A percentile compares a stretch with the other conserved stretches of the same genome.
Evolutionary conservation across 2,329 filamentous ascomycete genomes (phyloP).

Genomic region (Onygenales sp.): DNA sequence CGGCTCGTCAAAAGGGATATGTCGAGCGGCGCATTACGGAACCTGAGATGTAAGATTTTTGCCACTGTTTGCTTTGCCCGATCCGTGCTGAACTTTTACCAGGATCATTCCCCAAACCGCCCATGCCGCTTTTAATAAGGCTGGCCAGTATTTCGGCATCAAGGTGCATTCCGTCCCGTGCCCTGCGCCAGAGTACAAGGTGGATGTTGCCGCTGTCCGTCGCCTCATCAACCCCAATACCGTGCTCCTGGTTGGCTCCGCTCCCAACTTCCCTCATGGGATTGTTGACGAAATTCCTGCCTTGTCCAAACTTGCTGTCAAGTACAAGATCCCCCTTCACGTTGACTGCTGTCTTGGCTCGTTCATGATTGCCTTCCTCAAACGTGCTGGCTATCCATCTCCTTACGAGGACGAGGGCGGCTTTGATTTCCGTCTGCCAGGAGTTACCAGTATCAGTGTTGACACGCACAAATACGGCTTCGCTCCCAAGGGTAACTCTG

Average conservation of each 20-base stretch:
- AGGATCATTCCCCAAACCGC: conserved; percentile 91
- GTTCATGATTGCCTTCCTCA: conserved; percentile 85
- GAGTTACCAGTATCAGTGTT: conserved; percentile 90
- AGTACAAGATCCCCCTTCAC: conserved; percentile 75
- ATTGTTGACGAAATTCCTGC: conserved; percentile 91
- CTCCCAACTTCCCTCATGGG: conserved; percentile 95
- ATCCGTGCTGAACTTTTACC: conserved; percentile 11
- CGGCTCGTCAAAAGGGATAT: conserved; percentile 81
- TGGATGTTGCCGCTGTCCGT: conserved; percentile 65
- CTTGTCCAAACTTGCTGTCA: conserved; percentile 72
- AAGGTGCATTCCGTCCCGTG: conserved; percentile 83
- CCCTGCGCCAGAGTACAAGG: conserved; percentile 76
- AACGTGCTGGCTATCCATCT: conserved; percentile 72
- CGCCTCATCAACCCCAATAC: conserved; percentile 93
- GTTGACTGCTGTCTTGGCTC: conserved; percentile 97
- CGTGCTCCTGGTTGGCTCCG: conserved; percentile 81
- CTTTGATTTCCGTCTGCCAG: conserved; percentile 90
- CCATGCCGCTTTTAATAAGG: conserved; percentile 94
- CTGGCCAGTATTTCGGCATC: conserved; percentile 92
- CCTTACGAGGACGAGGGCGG: conserved; percentile 57
- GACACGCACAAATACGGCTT: conserved; percentile 99
- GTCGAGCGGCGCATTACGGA: conserved; percentile 78
- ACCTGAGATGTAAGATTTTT: conserved; percentile 70
- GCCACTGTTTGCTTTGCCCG: neutral
- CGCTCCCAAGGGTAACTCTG: conserved; percentile 93